Base-by-base conservation (phyloP, 805 yeast genomes). In the Kregervanrija pseudodelftensis region DNA sequence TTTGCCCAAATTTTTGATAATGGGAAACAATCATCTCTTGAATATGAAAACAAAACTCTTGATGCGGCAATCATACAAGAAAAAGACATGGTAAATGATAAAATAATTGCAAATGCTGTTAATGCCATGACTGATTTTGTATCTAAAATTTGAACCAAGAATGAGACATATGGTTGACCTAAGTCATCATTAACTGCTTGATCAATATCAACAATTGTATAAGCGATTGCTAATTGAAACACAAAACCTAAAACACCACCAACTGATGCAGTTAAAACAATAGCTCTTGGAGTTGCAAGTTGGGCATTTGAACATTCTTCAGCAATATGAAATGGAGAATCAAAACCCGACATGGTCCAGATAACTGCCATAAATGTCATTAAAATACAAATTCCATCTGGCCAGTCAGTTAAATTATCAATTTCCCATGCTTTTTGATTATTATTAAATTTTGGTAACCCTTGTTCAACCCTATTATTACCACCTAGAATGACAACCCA, bases 281-380 rank as follows among this genome's bases (percentile, higher is more conserved):
- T 80, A 30, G 85, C 85, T 47, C 72, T 69, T n/a, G 88, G 87
- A 9, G 82, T 79, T 5, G 84, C 85, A 11, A 67, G 62, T 33
- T 75, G 65, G 7, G 86, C 84, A 56, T 81, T 80, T 41, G 79
- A 64, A 52, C 82, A 76, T 55, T 82, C 89, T 63, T 82, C 90
- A n/a, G 85, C 72, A 48, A 82, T 66, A 55, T 83, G 88, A 67
- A 81, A 82, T 0, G 88, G 85, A 16, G 85, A 77, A 57, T 82
- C 88, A 56, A 79, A 83, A 17, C 87, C 88, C 38, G 82, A 73
- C 86, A 82, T 80, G 34, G 82, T 77, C 83, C 83, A 79, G 46
- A 77, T 75, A 33, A 74, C 80, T n/a, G 82, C 79, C 55, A 77
- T 58, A 60, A 78, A 78, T 5, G 78, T 67, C 70, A 77, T 68